Percentiles rank a stretch among this genome's conserved stretches.
These are phyloP conservation scores for Gypsophila paniculata DNA, from an alignment of 179 eudicot genomes.

Conservation along the genomic window DNA sequence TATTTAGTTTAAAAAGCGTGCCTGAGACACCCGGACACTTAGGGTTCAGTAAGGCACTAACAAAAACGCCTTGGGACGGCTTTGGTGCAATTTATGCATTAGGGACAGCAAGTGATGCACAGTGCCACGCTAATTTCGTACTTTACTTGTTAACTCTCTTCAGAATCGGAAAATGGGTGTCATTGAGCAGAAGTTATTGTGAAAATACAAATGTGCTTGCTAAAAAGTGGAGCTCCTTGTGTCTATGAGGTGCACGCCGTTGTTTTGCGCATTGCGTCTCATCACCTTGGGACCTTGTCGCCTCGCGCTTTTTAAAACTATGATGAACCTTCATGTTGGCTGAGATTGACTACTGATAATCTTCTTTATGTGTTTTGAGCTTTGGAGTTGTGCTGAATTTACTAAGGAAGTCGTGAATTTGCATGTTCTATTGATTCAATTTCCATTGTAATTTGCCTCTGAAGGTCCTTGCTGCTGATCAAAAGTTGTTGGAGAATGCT, in stretches of 20 bases:
- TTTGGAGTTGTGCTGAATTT: neutral
- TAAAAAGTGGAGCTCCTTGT: no score
- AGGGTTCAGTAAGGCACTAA: no score
- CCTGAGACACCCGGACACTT: no score
- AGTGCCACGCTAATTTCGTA: no score
- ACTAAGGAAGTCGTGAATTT: neutral
- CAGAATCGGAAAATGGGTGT: no score
- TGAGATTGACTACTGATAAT: neutral
- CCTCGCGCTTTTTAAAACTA: neutral
- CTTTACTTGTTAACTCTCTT: neutral
- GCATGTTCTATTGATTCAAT: neutral
- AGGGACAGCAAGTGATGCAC: no score
- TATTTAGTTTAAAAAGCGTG: no score
- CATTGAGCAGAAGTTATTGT: no score
- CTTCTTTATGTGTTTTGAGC: no score
- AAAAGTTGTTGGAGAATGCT: constrained; percentile 61
- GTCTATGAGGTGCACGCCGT: neutral
- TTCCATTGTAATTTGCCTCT: neutral
- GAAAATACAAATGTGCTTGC: no score
- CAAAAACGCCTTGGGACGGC: no score
- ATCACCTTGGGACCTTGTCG: neutral
- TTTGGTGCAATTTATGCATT: no score
- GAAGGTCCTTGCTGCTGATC: constrained; percentile 72
- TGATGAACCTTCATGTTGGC: constrained; percentile 1
- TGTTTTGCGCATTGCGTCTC: neutral